Base-by-base conservation (phyloP, 768 basidiomycete genomes). In the Agrocybe pediades region DNA sequence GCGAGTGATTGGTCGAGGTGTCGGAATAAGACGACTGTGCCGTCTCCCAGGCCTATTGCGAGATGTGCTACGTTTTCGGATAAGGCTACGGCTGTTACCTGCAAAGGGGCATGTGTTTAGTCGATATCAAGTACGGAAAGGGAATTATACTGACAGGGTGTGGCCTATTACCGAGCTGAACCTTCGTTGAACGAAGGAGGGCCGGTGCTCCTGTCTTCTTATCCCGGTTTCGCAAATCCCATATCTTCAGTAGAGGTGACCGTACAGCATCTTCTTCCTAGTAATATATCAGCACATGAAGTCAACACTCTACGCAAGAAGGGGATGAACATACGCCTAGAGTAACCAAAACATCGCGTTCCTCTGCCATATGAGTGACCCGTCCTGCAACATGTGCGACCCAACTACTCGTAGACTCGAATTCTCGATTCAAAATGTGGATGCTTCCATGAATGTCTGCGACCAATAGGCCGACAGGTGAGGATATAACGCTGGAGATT, bases 1-100 rank as follows among this genome's bases (percentile, higher is more conserved):
- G 87, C 80, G 27, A 96, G 76, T 1, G 94, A 94, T 66, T 98
- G 95, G 67, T 95, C 88, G 17, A 98, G 76, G 64, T 98, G 92
- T 6, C 92, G 85, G 67, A 92, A 96, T 15, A 97, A 77, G 8
- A 98, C 78, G 15, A 97, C 95, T 0, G 91, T 91, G 21, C 97
- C 97, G 64, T 98, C 95, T 6, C 87, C 94, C n/a, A 98, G 82
- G 13, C 95, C 97, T 36, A 98, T 82, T 6, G 95, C 88, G 21
- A 99, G 83, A 67, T 95, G 91, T 0, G 90, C 83, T 3, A 97
- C 77, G 16, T 81, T 80, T 6, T 83, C 72, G 0, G 95, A 90
- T 19, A 95, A 74, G 0, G 95, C 91, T 39, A 97, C 74, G 1
- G 88, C 83, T 2, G 92, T 86, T 9, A 95, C 85, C 84, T 90